A percentile compares a stretch with the other conserved stretches of the same genome.
These are phyloP conservation scores for Xylaria scruposa DNA, from an alignment of 495 filamentous ascomycete species.

Conservation along the genomic window DNA sequence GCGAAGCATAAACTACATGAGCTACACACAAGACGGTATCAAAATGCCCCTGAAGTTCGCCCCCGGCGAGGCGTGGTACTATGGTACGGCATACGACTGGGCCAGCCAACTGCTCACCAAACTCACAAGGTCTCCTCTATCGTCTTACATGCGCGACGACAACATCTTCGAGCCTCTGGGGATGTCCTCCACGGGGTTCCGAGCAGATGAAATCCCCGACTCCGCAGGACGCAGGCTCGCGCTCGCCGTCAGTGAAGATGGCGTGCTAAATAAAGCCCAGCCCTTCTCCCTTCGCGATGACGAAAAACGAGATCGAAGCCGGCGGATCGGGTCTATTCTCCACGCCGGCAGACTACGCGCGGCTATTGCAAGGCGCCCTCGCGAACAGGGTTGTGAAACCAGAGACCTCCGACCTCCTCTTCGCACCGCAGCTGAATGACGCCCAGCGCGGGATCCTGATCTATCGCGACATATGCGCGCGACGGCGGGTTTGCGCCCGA, in stretches of 20 bases:
- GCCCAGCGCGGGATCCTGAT: conserved; percentile 30
- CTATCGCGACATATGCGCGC: conserved; percentile 33
- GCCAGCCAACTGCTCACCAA: conserved; percentile 42
- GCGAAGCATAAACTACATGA: conserved; percentile 9
- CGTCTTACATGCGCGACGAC: conserved; percentile 37
- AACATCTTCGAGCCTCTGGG: conserved; percentile 39
- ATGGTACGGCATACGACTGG: conserved; percentile 46
- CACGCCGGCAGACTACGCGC: conserved; percentile 35
- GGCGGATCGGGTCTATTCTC: conserved; percentile 45
- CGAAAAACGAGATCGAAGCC: conserved; percentile 8
- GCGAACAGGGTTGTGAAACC: conserved; percentile 36
- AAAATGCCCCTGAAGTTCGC: conserved; percentile 43
- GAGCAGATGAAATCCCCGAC: conserved; percentile 27
- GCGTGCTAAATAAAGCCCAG: conserved; percentile 23
- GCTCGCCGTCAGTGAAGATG: conserved; percentile 18
- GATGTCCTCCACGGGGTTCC: conserved; percentile 37
- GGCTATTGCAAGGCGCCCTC: conserved; percentile 35
- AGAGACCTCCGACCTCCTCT: conserved; percentile 39
- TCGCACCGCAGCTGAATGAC: conserved; percentile 38
- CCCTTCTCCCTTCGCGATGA: conserved; percentile 28
- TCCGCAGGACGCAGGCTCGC: not conserved
- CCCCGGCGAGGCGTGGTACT: conserved; percentile 47
- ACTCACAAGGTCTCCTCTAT: conserved; percentile 35
- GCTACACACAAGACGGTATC: not conserved
- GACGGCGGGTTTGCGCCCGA: conserved; percentile 34